Evolutionary conservation across 805 yeast genomes (phyloP), one percentile per base, ranked within the genome.

Genomic region (Metschnikowia peoriensis): DNA sequence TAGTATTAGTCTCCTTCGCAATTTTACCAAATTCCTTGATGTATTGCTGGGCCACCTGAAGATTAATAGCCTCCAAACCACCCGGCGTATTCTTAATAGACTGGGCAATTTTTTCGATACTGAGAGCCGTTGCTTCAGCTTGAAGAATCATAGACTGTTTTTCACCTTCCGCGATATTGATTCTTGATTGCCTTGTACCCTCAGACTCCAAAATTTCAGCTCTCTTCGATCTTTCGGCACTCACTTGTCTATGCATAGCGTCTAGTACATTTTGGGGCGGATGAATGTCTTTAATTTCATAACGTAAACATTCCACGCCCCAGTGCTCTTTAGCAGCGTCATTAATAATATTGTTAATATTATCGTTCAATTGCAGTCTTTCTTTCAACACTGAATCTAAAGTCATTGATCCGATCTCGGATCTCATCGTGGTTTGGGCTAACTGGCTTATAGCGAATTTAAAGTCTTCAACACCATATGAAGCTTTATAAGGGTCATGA

Each of bases 231-330:
- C 96, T 96, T 69, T 89, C 96, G 43, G 96, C 94, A 53, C 86
- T 80, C 27, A 89, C 96, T 69, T 88, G 96, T 66, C 93, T 81
- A 69, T 89, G 96, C 96, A 89, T 89, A 28, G 96, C 94, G 62
- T 86, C 92, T 61, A 89, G 80, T 10, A 89, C 96, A 60, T 88
- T 87, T 38, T 79, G 78, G 2, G 96, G 96, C 1, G 96, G 96
- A 66, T 89, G 91, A 54, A 89, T 89, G 65, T 89, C 96, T 64
- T 91, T 81, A 70, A 89, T 88, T 68, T 89, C 96, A 68, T 89
- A 88, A 64, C 96, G 80, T 56, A 89, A 74, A 65, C 96, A 89
- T 63, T 81, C 79, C 52, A 89, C 85, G 50, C 96, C 96, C 96
- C 96, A 89, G 51, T 72, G 73, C 48, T 82, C 90, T 50, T 74